These are phyloP conservation scores for Nannizziopsis barbatae DNA, from an alignment of 2,329 filamentous ascomycete genomes.

Conservation along the genomic window DNA sequence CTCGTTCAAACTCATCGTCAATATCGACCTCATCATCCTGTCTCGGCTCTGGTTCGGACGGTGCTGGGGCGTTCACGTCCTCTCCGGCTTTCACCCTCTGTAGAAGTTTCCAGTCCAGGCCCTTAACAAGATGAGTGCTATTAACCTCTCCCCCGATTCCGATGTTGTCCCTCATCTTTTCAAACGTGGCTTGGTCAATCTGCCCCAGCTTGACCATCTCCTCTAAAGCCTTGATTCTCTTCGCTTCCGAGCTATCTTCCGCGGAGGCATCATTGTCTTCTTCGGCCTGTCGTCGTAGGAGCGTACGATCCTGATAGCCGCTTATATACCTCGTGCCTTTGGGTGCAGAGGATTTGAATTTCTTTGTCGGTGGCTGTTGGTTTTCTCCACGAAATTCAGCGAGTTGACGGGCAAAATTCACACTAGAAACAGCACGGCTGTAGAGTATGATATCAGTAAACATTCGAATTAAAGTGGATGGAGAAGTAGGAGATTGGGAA, in stretches of 20 bases:
- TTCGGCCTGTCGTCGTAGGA: constrained; percentile 46
- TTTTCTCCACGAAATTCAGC: constrained; percentile 55
- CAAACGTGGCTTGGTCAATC: constrained; percentile 69
- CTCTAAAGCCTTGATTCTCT: constrained; percentile 65
- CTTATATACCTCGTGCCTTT: constrained; percentile 69
- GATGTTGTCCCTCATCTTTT: constrained; percentile 62
- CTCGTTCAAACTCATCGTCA: constrained; percentile 49
- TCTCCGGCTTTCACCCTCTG: constrained; percentile 36
- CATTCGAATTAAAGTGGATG: background rate
- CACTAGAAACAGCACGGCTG: constrained; percentile 55
- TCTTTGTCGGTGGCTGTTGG: constrained; percentile 52
- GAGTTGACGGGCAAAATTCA: constrained; percentile 74
- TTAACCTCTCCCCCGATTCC: constrained; percentile 64
- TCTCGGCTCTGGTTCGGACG: constrained; percentile 24
- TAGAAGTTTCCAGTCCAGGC: constrained; percentile 69
- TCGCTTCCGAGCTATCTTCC: constrained; percentile 32
- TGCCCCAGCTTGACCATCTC: constrained; percentile 71
- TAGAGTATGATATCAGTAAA: background rate
- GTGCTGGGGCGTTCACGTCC: constrained; percentile 39
- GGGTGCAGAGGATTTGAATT: constrained; percentile 63
- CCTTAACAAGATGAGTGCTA: constrained; percentile 82
- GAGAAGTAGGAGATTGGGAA: constrained; percentile 10
- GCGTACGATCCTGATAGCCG: constrained; percentile 76
- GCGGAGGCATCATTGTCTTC: constrained; percentile 42
- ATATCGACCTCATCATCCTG: constrained; percentile 30